Evolutionary conservation across 352 stramenopile genomes (phyloP), one percentile per base, ranked within the genome.

Genomic region (Globisporangium cylindrosporum): DNA sequence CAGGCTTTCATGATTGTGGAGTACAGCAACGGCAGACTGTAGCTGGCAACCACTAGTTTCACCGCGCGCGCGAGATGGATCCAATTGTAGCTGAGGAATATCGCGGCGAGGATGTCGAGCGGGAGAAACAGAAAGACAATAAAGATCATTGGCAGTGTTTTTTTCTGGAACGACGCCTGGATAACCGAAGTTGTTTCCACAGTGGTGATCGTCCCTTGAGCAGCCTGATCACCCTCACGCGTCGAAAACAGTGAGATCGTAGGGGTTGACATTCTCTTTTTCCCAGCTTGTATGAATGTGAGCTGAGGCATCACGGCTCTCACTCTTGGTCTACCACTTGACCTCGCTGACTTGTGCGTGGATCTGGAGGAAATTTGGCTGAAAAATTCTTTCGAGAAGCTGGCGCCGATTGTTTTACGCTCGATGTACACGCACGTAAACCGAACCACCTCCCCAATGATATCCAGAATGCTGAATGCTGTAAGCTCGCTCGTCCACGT

Each of bases 391-490:
- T 55, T 66, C 5, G 18, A 22, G 38, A 60, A 62, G 3, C 43
- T 54, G 12, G 53, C 59, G 29, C 62, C 27, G 29, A 68, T 59
- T 24, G 14, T 24, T n/a, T 64, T 65, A 9, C 67, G 38, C 41
- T 69, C 64, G 7, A 41, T 61, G 46, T 69, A 69, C 27, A 64
- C 34, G 32, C 60, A 57, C 9, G 12, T 60, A 62, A 65, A 56
- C 0, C 75, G 71, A 20, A 81, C 18, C 10, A 75, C 4, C 27
- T 73, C 77, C 4, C 73, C 76, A 18, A 58, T 6, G 29, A 82
- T 20, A 46, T 86, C 75, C 18, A 81, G 27, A 15, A 58, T 22
- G 1, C 74, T 82, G 29, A 81, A 75, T 3, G 71, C 22, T 4
- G 73, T 38, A 18, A 83, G 66, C 9, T 72, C 70, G 20, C 49